Percentiles rank a stretch among this genome's conserved stretches.
Conservation (phyloP, 805 yeast genomes). For the Candida sonorensis region DNA sequence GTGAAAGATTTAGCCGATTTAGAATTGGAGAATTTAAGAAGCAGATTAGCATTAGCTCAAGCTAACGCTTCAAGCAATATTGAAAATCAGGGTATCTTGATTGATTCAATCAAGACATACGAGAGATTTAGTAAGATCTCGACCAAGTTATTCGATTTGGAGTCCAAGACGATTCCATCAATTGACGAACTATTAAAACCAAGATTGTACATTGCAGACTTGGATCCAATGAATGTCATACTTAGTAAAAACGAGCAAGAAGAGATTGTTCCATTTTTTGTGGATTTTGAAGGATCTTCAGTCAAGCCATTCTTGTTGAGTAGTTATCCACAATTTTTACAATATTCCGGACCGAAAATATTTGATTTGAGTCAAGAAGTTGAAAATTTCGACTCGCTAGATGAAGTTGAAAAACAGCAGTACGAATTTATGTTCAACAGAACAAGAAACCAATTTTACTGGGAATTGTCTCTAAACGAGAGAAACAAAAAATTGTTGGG, state of each 20-base stretch:
- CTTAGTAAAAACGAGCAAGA: conserved; percentile 36
- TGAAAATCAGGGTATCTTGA: conserved; percentile 36
- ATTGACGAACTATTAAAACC: conserved; percentile 60
- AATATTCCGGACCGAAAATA: conserved; percentile 84
- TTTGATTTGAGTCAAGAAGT: conserved; percentile 70
- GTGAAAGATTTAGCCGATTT: conserved; percentile 57
- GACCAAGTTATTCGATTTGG: conserved; percentile 50
- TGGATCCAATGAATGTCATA: conserved; percentile 86
- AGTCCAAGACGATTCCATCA: conserved; percentile 52
- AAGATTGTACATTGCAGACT: conserved; percentile 70
- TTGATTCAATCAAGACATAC: conserved; percentile 52
- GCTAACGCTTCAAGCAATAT: conserved; percentile 43
- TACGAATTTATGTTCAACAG: conserved; percentile 81
- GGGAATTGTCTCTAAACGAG: conserved; percentile 73
- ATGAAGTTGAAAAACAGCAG: conserved; percentile 69
- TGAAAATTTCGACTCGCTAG: conserved; percentile 59
- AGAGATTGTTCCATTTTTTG: conserved; percentile 27
- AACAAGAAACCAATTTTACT: conserved; percentile 84
- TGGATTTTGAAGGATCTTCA: conserved; percentile 79
- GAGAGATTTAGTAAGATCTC: conserved; percentile 52
- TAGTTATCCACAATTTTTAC: conserved; percentile 74
- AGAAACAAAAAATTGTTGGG: conserved; percentile 62
- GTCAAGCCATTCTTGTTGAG: conserved; percentile 79
- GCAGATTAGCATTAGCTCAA: conserved; percentile 46
- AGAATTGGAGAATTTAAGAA: conserved; percentile 55